These are phyloP conservation scores for Starmerella sirachaensis DNA, from an alignment of 805 yeast species.

Conservation along the genomic window DNA sequence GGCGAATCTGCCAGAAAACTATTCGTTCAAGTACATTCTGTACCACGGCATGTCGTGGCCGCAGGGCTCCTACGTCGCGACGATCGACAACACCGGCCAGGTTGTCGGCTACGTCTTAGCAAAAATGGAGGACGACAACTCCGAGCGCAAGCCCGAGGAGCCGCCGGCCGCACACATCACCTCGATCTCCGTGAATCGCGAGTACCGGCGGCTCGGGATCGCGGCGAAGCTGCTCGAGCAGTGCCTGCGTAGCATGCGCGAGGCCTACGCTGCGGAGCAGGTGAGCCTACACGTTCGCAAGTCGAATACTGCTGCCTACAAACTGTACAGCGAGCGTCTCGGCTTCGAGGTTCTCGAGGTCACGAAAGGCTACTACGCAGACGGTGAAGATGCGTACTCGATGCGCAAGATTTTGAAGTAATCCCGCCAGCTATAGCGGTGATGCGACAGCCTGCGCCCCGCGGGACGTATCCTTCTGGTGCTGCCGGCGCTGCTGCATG, in stretches of 20 bases:
- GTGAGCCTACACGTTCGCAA: constrained; percentile 89
- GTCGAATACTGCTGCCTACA: constrained; percentile 87
- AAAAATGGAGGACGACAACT: constrained; percentile 81
- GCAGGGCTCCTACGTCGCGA: constrained; percentile 88
- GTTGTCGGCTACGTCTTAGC: constrained; percentile 94
- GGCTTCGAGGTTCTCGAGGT: constrained; percentile 70
- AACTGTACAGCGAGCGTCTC: constrained; percentile 75
- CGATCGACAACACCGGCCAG: constrained; percentile 56
- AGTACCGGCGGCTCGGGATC: constrained; percentile 87
- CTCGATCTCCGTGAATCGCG: constrained; percentile 85
- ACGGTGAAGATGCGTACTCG: constrained; percentile 94
- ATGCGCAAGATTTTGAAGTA: constrained; percentile 49
- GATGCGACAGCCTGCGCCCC: too few species aligned
- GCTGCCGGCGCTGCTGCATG: too few species aligned
- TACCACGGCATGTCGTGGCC: constrained; percentile 96
- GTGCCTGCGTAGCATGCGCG: constrained; percentile 65
- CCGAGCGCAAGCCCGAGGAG: constrained; percentile 20
- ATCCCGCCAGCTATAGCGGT: too few species aligned
- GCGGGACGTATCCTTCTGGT: too few species aligned
- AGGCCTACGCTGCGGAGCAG: constrained; percentile 65
- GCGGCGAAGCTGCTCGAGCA: constrained; percentile 80
- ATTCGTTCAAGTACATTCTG: constrained; percentile 80
- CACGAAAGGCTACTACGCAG: constrained; percentile 85
- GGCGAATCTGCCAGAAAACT: constrained; percentile 88
- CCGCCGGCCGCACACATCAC: constrained; percentile 82